A percentile compares a stretch with the other conserved stretches of the same genome.
Evolutionary conservation across 192 early-diverging fungal genomes (phyloP).

Genomic region (Dispira parvispora): DNA sequence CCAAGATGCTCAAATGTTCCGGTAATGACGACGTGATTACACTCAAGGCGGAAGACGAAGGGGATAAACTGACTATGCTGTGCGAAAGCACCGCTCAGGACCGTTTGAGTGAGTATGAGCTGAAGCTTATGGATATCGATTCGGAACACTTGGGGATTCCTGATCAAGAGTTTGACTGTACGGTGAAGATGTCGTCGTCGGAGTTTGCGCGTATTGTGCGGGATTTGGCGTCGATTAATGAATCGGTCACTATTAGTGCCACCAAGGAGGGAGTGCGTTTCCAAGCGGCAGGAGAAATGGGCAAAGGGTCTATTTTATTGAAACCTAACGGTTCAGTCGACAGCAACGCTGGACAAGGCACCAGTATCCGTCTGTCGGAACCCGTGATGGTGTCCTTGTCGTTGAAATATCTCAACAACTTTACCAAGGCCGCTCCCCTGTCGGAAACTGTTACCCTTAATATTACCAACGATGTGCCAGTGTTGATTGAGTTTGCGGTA

Average conservation of each 20-base stretch:
- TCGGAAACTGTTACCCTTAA: conserved; percentile 55
- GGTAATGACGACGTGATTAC: conserved; percentile 84
- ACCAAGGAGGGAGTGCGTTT: conserved; percentile 93
- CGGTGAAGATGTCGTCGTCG: conserved; percentile 68
- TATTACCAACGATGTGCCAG: conserved; percentile 73
- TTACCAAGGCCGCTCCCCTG: conserved; percentile 87
- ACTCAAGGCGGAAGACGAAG: conserved; percentile 76
- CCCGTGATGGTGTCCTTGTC: conserved; percentile 73
- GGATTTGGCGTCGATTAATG: conserved; percentile 68
- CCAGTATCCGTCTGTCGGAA: conserved; percentile 65
- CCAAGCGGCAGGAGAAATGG: conserved; percentile 69
- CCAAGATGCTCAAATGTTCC: conserved; percentile 89
- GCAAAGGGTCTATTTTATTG: conserved; percentile 64
- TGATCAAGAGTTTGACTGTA: conserved; percentile 83
- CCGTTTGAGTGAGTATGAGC: conserved; percentile 73
- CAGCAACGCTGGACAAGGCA: conserved; percentile 28
- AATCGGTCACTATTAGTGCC: conserved; percentile 76
- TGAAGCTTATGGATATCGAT: conserved; percentile 99
- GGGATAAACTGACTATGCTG: conserved; percentile 58
- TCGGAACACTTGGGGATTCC: conserved; percentile 89
- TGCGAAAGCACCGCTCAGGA: conserved; percentile 58
- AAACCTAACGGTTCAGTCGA: conserved; percentile 62
- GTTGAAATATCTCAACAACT: conserved; percentile 87
- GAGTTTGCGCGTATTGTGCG: conserved; percentile 88
- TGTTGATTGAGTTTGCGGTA: conserved; percentile 89